A percentile compares a stretch with the other conserved stretches of the same genome.
Evolutionary conservation across 2,329 filamentous ascomycete species (phyloP).

Genomic region (Nemania serpens): DNA sequence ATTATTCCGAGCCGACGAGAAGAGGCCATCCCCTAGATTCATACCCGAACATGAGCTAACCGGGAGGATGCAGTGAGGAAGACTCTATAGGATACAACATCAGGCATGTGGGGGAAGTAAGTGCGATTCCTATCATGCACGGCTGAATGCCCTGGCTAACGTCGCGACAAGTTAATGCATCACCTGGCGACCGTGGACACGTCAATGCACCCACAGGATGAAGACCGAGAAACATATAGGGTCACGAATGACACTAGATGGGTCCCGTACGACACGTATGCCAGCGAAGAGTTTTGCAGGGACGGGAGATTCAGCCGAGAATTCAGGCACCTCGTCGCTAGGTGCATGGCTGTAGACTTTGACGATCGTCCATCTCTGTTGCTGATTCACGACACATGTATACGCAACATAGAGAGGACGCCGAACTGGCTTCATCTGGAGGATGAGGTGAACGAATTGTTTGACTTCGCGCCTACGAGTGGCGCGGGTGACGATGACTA

Average conservation of each 20-base stretch:
- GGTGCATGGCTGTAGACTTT: slow-evolving; percentile 1
- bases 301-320: not conserved
- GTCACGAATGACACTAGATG: no score
- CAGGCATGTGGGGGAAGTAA: not conserved
- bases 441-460: slow-evolving; percentile 5
- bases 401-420: not conserved
- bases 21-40: not conserved
- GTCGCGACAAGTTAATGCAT: not conserved
- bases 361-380: not conserved
- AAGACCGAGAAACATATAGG: not conserved
- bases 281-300: not conserved
- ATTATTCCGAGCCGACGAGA: not conserved
- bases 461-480: not conserved
- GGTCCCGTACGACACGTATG: not conserved
- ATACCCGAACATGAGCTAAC: not conserved
- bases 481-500: no score
- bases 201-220: not conserved
- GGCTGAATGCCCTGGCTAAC: not conserved
- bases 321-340: not conserved
- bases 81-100: not conserved
- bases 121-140: not conserved
- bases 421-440: not conserved
- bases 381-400: not conserved
- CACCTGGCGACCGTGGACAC: not conserved
- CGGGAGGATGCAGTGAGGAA: not conserved